Evolutionary conservation across 2,329 filamentous ascomycete genomes (phyloP), one percentile per base, ranked within the genome.

Genomic region (Fusarium sp.): DNA sequence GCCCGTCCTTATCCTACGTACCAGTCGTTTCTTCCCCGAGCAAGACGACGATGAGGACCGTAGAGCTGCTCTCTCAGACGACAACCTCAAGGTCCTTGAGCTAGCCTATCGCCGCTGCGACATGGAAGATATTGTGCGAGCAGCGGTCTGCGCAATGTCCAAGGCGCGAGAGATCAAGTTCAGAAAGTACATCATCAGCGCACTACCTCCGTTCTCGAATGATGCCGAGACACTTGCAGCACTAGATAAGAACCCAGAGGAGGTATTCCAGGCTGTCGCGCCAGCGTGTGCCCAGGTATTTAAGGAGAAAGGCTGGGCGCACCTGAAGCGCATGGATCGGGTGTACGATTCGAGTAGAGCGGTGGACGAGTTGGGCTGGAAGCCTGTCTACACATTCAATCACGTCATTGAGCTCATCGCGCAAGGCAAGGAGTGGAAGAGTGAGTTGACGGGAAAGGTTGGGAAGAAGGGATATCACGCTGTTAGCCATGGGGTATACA

Each of bases 71-170:
- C 73, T 82, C 55, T 70, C 57, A 4, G 80, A 79, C 30, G 80
- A 79, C n/a, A 84, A 84, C 62, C 76, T 84, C 41, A 84, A 84
- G 65, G 79, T 83, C 8, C 71, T 82, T n/a, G 82, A 84, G 71
- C 73, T 84, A 53, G 78, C 82, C 0, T 82, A 83, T 48, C 78
- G 82, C 6, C 73, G 82, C 25, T 79, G 77, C 30, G 82, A 84
- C 57, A 74, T 84, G 2, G 76, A 77, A 25, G 82, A 84, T 46
- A 76, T 83, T 4, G 82, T 83, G 6, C 71, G 68, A 3, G 82
- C 82, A 0, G 77, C 79, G 14, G 75, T 78, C 4, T 80, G 78
- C 33, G 81, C 77, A 10, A 78, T 82, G 80, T 32, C 57, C 4
- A 76, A 65, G 40, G 80, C 78, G 1, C 49, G 41, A 3, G 62